Evolutionary conservation across 106 monocot species (phyloP).

Genomic region (Platanthera guangdongensis): DNA sequence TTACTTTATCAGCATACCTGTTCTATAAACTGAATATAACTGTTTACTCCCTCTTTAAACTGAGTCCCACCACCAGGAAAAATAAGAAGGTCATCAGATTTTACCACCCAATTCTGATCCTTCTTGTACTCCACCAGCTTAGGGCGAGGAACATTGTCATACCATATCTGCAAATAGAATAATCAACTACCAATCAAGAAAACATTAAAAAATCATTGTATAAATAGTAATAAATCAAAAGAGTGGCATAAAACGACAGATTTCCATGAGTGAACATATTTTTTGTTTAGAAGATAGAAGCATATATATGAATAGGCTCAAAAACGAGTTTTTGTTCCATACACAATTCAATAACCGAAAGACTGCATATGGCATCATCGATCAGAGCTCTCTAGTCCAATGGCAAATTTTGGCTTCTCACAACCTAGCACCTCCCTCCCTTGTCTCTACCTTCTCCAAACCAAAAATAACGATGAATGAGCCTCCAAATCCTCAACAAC

Average conservation of each 20-base stretch:
- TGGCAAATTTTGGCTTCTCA: too few relatives aligned
- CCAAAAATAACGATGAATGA: too few relatives aligned
- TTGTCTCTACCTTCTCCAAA: too few relatives aligned
- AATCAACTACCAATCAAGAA: neutral
- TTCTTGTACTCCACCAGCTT: constrained; percentile 85
- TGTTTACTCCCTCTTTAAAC: constrained; percentile 75
- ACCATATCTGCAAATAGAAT: constrained; percentile 71
- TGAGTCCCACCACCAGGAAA: constrained; percentile 98
- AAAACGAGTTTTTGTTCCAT: neutral
- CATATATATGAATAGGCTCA: neutral
- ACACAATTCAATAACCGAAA: too few relatives aligned
- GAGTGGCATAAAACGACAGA: neutral
- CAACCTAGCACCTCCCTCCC: too few relatives aligned
- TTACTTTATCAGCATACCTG: constrained; percentile 31
- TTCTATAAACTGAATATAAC: constrained; percentile 76
- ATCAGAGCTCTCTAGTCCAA: too few relatives aligned
- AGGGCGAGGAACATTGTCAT: constrained; percentile 74
- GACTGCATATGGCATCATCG: too few relatives aligned
- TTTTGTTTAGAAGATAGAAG: neutral
- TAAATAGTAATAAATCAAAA: neutral
- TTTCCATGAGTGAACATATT: neutral
- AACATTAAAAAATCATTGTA: neutral
- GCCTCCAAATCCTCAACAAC: too few relatives aligned
- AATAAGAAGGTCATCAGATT: constrained; percentile 71
- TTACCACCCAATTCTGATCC: constrained; percentile 79